A percentile compares a stretch with the other conserved stretches of the same genome.
phyloP scores from a whole-genome alignment of 805 yeast genomes.

The Candida xiaguanensis region DNA sequence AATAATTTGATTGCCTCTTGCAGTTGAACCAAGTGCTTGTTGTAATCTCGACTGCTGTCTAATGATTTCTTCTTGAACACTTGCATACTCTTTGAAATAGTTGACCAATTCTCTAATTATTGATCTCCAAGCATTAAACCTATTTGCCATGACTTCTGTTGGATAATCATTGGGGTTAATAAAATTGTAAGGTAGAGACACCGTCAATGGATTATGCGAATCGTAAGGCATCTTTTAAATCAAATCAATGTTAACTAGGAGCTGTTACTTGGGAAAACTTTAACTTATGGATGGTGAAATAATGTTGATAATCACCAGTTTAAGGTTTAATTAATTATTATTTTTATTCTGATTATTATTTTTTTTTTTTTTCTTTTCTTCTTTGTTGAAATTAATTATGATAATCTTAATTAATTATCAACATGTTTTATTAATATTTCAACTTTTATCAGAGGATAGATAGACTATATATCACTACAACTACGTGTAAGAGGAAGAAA shows the following conservation, averaged over 20 bases:
- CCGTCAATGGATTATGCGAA: slow-evolving; percentile 34
- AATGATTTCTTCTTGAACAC: slow-evolving; percentile 84
- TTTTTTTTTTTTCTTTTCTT: not conserved
- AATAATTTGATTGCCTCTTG: slow-evolving; percentile 5
- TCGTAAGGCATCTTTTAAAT: slow-evolving; percentile 9
- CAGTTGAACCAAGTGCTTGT: slow-evolving; percentile 55
- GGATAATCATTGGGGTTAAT: slow-evolving; percentile 47
- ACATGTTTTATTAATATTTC: too few species aligned
- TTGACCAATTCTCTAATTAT: slow-evolving; percentile 70
- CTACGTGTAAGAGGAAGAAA: too few species aligned
- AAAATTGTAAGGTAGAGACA: slow-evolving; percentile 36
- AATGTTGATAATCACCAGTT: slow-evolving; percentile 1
- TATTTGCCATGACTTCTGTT: slow-evolving; percentile 77
- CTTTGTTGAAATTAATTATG: too few species aligned
- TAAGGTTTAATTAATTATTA: not conserved
- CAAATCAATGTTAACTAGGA: not conserved
- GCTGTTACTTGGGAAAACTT: not conserved
- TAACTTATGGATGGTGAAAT: not conserved
- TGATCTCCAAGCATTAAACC: slow-evolving; percentile 85
- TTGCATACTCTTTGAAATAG: slow-evolving; percentile 74
- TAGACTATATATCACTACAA: too few species aligned
- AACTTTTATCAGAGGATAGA: too few species aligned
- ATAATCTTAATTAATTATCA: too few species aligned
- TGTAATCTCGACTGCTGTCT: slow-evolving; percentile 78
- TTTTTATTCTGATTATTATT: not conserved